These are phyloP conservation scores for Trypanosoma conorhini DNA, from an alignment of 208 protist species.

Conservation along the genomic window DNA sequence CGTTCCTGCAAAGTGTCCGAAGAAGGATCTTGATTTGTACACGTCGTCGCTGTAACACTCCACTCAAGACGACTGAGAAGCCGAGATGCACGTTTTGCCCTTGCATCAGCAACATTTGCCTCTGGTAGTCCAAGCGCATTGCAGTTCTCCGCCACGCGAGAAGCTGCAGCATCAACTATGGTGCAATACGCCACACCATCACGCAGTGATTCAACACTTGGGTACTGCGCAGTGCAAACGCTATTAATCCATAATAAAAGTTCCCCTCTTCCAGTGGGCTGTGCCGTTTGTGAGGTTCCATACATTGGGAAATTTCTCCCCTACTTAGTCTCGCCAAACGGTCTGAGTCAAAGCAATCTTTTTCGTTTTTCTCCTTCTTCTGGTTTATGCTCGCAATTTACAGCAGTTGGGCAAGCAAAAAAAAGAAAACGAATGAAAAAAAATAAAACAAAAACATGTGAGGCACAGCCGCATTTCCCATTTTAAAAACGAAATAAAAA, in stretches of 20 bases:
- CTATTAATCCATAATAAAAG: constrained; percentile 82
- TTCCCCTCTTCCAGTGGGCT: constrained; percentile 59
- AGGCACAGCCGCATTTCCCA: background rate
- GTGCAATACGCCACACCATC: constrained; percentile 85
- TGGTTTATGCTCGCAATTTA: background rate
- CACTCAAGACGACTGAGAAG: constrained; percentile 52
- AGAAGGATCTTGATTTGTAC: constrained; percentile 57
- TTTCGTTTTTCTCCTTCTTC: constrained; percentile 17
- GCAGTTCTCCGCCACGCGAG: constrained; percentile 66
- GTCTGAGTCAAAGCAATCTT: background rate
- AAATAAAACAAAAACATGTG: background rate
- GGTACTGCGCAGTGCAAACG: constrained; percentile 76
- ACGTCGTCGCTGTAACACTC: constrained; percentile 56
- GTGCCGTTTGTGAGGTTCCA: constrained; percentile 25
- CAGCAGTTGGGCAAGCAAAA: background rate
- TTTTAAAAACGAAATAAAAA: background rate
- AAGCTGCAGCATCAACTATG: constrained; percentile 66
- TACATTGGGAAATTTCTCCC: constrained; percentile 4
- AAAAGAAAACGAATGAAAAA: background rate
- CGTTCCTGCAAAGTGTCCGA: constrained; percentile 52
- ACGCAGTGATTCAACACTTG: constrained; percentile 74
- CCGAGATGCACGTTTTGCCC: constrained; percentile 28
- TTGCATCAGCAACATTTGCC: constrained; percentile 20
- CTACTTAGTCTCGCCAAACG: background rate
- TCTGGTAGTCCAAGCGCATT: constrained; percentile 31